Base-by-base conservation (phyloP, 371 early-diverging fungal genomes). In the Mucor racemosus region DNA sequence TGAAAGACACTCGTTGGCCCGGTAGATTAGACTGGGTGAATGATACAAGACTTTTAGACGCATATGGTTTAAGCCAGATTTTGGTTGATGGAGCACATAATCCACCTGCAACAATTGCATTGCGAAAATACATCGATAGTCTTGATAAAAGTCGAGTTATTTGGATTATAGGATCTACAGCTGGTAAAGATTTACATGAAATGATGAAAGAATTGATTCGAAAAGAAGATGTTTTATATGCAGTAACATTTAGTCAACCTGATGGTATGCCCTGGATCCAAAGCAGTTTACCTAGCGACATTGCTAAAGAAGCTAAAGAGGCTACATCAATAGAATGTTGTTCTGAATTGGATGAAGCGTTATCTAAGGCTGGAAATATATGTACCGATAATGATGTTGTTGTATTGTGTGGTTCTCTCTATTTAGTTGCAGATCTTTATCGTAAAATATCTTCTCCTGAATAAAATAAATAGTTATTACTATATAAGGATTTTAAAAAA, bases 21-120 rank as follows among this genome's bases (percentile, higher is more conserved):
- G 96, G 95, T 4, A 82, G 97, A 15, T 68, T 97, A 60, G 92
- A 95, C 56, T 91, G 90, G 86, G 64, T 91, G 8, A 33, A 55
- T 35, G 44, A 59, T 1, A n/a, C 38, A 1, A 56, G 40, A 35
- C 36, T 15, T 1, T 5, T 46, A 14, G 39, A 9, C 11, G 17
- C 19, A 11, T 66, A 39, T 62, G 56, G 57, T 5, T 21, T 66
- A 15, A 35, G 42, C 6, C 58, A 72, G 68, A 65, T 95, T 8
- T 75, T 95, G 17, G 84, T 94, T 0, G 96, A 97, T 70, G 98
- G 96, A 10, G 95, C 96, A 1, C 97, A 97, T 73, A 97, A 97
- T 73, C 80, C 83, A 57, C 88, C 88, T 5, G 93, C 95, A 0
- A 88, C 92, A 0, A 56, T 65, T 13, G 90, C 81, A 4, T 76